Evolutionary conservation across 2,329 filamentous ascomycete genomes (phyloP).

Genomic region (Beauveria sp.): DNA sequence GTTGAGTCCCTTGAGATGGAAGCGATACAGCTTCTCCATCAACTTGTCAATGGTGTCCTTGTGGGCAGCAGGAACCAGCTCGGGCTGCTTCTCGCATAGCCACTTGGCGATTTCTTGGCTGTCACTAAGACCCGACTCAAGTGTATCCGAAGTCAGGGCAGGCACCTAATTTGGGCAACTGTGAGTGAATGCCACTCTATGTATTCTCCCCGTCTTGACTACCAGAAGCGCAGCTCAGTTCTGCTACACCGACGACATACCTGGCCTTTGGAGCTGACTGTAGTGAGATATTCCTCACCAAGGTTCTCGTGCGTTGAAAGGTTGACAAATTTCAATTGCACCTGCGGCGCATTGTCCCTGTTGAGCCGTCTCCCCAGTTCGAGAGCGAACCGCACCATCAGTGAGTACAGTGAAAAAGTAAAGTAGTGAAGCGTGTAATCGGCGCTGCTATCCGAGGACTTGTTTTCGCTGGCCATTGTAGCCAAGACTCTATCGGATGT

Average conservation of each 20-base stretch:
- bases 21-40: conserved; percentile 20
- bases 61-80: conserved; percentile 20
- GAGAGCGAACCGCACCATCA: conserved; percentile 24
- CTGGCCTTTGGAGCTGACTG: conserved; percentile 22
- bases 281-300: conserved; percentile 21
- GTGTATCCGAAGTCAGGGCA: conserved; percentile 19
- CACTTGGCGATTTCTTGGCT: conserved; percentile 22
- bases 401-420: conserved; percentile 24
- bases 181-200: neutral
- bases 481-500: neutral
- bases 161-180: conserved; percentile 18
- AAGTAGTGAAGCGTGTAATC: conserved; percentile 24
- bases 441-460: neutral
- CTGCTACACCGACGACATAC: conserved; percentile 14
- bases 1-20: conserved; percentile 20
- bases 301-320: conserved; percentile 21
- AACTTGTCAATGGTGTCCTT: conserved; percentile 17
- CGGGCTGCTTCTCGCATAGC: conserved; percentile 22
- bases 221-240: neutral
- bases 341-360: conserved; percentile 18
- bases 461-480: conserved; percentile 1
- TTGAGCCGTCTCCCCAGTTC: conserved; percentile 19
- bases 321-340: conserved; percentile 22
- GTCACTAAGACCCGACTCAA: conserved; percentile 19
- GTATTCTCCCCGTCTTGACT: neutral